These are phyloP conservation scores for Cordyceps fumosorosea DNA, from an alignment of 2,329 filamentous ascomycete species.

Conservation along the genomic window DNA sequence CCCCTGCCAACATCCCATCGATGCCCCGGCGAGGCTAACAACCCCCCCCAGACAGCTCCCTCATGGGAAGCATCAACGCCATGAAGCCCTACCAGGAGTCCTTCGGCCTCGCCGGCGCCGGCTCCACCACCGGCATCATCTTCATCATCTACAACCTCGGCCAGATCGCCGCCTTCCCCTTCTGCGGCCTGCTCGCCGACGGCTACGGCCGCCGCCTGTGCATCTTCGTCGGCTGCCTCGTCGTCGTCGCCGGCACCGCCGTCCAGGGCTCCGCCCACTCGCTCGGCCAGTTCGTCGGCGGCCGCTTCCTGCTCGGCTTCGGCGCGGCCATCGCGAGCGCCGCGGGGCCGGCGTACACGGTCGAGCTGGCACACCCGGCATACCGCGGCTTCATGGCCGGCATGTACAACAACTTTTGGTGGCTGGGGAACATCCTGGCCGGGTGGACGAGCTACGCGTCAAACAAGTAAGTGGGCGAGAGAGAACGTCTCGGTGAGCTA, in stretches of 20 bases:
- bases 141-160: not conserved
- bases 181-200: not conserved
- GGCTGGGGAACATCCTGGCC: not conserved
- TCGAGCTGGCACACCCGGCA: not conserved
- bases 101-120: not conserved
- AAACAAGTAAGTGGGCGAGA: not conserved
- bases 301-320: not conserved
- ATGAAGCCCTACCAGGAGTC: not conserved
- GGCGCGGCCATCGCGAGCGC: not conserved
- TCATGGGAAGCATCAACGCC: not conserved
- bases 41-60: not conserved
- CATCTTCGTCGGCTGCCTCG: not conserved
- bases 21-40: not conserved
- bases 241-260: not conserved
- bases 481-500: not conserved
- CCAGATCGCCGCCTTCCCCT: not conserved
- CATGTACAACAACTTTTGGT: not conserved
- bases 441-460: not conserved
- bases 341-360: not conserved
- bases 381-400: not conserved
- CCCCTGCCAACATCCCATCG: not conserved
- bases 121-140: not conserved
- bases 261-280: not conserved
- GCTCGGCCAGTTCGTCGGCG: not conserved
- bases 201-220: not conserved